Conservation (phyloP, 352 stramenopile genomes). For the Phytophthora aleatoria region DNA sequence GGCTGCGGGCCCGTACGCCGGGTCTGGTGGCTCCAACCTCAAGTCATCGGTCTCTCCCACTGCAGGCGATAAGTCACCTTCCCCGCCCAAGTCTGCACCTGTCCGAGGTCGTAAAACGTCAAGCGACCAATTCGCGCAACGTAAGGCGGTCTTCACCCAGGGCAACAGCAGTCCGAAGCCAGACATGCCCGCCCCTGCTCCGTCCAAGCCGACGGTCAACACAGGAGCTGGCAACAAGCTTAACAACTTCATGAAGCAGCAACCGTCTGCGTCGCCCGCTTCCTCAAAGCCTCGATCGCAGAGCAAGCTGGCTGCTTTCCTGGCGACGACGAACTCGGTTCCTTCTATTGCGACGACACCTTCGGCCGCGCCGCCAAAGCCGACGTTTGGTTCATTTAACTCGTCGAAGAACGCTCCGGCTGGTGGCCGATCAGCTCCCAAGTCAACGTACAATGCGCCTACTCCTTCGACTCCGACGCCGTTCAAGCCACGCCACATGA, state of each 20-base stretch:
- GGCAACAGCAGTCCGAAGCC: slow-evolving; percentile 28
- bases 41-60: slow-evolving; percentile 15
- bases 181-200: slow-evolving; percentile 12
- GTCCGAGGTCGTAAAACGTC: slow-evolving; percentile 33
- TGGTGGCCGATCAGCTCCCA: slow-evolving; percentile 17
- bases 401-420: slow-evolving; percentile 21
- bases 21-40: neutral
- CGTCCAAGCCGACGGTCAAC: slow-evolving; percentile 27
- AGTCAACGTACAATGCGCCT: slow-evolving; percentile 15
- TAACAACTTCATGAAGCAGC: slow-evolving; percentile 79
- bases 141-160: slow-evolving; percentile 66
- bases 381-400: slow-evolving; percentile 44
- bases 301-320: slow-evolving; percentile 82
- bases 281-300: slow-evolving; percentile 58
- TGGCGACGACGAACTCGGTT: slow-evolving; percentile 58
- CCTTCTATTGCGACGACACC: slow-evolving; percentile 23
- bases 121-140: slow-evolving; percentile 60
- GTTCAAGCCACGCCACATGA: slow-evolving; percentile 53
- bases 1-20: slow-evolving; percentile 15
- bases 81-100: slow-evolving; percentile 39
- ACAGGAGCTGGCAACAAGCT: slow-evolving; percentile 62
- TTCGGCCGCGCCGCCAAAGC: slow-evolving; percentile 23
- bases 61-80: slow-evolving; percentile 17
- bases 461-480: slow-evolving; percentile 9
- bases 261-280: slow-evolving; percentile 41